Conservation (phyloP, 495 filamentous ascomycete species). For the Tuber brumale region DNA sequence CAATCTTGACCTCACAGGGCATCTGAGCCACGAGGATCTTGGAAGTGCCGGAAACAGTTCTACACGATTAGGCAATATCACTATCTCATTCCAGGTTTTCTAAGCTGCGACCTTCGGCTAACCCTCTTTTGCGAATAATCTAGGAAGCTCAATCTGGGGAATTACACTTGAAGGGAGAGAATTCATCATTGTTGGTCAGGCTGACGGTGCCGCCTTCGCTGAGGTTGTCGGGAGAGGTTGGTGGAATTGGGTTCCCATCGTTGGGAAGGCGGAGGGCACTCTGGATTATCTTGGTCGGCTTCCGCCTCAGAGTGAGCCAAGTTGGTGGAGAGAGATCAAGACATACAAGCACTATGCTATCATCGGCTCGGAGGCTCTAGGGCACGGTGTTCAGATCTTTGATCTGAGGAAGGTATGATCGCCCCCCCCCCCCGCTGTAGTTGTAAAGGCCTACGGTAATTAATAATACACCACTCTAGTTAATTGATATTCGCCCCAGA, state of each 20-base stretch:
- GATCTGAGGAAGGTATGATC: conserved; percentile 43
- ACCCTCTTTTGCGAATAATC: neutral
- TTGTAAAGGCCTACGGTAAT: neutral
- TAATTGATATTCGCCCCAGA: conserved; percentile 24
- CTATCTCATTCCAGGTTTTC: neutral
- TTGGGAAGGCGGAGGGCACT: conserved; percentile 45
- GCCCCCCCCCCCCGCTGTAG: too few relatives aligned
- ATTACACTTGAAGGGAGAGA: conserved; percentile 52
- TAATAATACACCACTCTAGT: conserved; percentile 16
- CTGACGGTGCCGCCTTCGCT: conserved; percentile 53
- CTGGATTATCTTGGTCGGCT: conserved; percentile 53
- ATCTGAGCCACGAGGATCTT: conserved; percentile 26
- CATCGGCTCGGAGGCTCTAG: conserved; percentile 49
- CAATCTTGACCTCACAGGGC: conserved; percentile 28
- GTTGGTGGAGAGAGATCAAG: conserved; percentile 50
- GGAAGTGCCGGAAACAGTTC: conserved; percentile 9
- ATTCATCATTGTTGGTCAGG: conserved; percentile 53
- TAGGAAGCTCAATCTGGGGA: conserved; percentile 41
- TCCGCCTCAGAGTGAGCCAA: conserved; percentile 45
- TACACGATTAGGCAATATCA: conserved; percentile 12
- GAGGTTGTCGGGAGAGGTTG: conserved; percentile 46
- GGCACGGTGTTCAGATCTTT: conserved; percentile 52
- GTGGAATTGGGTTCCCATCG: conserved; percentile 27
- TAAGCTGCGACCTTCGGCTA: neutral
- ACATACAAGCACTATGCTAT: conserved; percentile 48